Evolutionary conservation across 331 rosid genomes (phyloP), one percentile per base, ranked within the genome.

Genomic region (Quercus lobata): DNA sequence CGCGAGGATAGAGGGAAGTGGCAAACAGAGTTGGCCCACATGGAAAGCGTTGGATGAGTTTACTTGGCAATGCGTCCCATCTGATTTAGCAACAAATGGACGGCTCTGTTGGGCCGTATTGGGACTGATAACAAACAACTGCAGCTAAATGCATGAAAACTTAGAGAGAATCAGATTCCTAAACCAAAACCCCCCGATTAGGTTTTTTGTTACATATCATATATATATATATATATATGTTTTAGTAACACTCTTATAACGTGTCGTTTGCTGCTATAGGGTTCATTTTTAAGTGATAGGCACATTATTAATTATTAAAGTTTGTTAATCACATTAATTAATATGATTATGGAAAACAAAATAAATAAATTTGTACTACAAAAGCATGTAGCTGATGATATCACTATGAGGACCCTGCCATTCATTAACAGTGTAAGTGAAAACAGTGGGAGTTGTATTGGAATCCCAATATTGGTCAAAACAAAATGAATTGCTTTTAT

Each of bases 1-100:
- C 61, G 70, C 69, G 9, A 58, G 71, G 1, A 30, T 3, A 21
- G 35, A 8, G 72, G 68, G 68, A 83, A 73, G 86, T 83, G 82
- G 82, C 53, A 37, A 68, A 69, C 79, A 83, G 72, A 56, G 19
- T 8, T 78, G 82, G 79, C 79, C 83, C 86, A 83, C 86, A 32
- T 35, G 37, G 61, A 70, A 53, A 73, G 61, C 25, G 15, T 24
- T 72, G 53, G 75, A 30, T 81, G 76, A 57, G 76, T 21, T 27
- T 69, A 10, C 35, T 32, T 12, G 75, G 75, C 63, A 32, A 15
- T 41, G 21, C 15, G 73, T 49, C 54, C 54, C 54, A 49, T 49
- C 54, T 11, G 54, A 49, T 49, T 14, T 66, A 74, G 4, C 60
- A 74, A 57, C 27, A 6, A 57, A 69, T 61, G 55, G 74, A 60